Percentiles rank a stretch among this genome's conserved stretches.
phyloP scores from a whole-genome alignment of 148 eudicot genomes.

The Polygonum maritimum region DNA sequence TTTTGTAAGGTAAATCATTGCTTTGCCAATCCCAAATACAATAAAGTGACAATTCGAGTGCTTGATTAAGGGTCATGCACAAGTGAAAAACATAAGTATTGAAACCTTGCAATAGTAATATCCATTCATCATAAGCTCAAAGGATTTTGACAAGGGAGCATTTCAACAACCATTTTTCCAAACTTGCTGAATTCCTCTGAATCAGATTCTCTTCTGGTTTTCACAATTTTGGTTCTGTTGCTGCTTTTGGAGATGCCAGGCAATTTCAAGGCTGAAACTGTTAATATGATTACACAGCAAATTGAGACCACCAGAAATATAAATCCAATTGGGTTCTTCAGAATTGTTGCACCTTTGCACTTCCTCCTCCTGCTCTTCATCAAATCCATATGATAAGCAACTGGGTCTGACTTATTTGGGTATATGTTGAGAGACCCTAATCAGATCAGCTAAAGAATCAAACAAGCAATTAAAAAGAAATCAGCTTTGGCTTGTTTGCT shows the following conservation, averaged over 20 bases:
- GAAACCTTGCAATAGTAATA: too few species aligned
- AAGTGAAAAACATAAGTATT: too few species aligned
- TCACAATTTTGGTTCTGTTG: background rate
- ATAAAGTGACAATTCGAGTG: too few species aligned
- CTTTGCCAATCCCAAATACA: too few species aligned
- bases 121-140: too few species aligned
- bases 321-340: constrained; percentile 20
- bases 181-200: constrained; percentile 20
- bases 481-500: too few species aligned
- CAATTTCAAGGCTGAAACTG: constrained; percentile 36
- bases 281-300: constrained; percentile 33
- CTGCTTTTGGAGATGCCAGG: constrained; percentile 27
- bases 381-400: background rate
- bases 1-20: too few species aligned
- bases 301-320: constrained; percentile 27
- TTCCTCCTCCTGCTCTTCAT: background rate
- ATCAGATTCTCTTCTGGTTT: constrained; percentile 3
- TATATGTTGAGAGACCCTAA: background rate
- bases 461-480: background rate
- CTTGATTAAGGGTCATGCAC: too few species aligned
- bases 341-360: background rate
- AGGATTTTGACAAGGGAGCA: too few species aligned
- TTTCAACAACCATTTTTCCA: constrained; percentile 55
- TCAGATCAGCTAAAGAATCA: background rate
- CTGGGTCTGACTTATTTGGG: background rate